These are phyloP conservation scores for Dichotomocladium elegans DNA, from an alignment of 371 early-diverging fungal species.

Conservation along the genomic window DNA sequence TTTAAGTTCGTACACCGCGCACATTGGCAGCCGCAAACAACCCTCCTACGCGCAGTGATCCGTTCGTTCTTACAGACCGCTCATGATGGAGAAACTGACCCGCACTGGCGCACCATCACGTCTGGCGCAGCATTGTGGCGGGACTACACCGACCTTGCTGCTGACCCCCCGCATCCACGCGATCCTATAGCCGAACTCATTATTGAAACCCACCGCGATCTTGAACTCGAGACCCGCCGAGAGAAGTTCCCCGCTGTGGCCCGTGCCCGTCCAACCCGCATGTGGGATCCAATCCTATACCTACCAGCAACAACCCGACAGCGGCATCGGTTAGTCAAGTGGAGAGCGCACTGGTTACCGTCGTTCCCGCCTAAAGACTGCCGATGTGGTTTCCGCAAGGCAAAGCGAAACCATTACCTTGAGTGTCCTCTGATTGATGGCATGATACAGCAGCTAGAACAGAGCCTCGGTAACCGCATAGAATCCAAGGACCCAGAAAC, in stretches of 20 bases:
- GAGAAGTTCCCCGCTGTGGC: neutral
- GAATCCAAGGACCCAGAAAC: neutral
- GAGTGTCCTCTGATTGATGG: neutral
- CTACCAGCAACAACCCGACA: neutral
- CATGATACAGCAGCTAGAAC: no score
- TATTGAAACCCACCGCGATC: neutral
- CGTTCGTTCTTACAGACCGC: neutral
- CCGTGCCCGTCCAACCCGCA: neutral
- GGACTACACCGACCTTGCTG: neutral
- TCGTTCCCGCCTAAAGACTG: neutral
- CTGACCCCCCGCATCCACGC: neutral
- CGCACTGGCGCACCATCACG: no score
- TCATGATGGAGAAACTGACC: neutral
- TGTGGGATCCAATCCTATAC: neutral
- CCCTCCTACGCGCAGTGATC: neutral
- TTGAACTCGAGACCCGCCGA: neutral
- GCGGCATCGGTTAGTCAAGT: constrained; percentile 4
- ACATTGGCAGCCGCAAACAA: neutral
- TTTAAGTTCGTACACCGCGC: neutral
- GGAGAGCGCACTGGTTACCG: constrained; percentile 2
- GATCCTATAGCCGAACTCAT: neutral
- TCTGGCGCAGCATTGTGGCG: no score
- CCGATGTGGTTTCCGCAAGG: neutral
- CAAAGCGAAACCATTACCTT: neutral
- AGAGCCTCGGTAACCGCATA: neutral